Evolutionary conservation across 2,329 filamentous ascomycete genomes (phyloP), one percentile per base, ranked within the genome.

Genomic region (Colletotrichum sp.): DNA sequence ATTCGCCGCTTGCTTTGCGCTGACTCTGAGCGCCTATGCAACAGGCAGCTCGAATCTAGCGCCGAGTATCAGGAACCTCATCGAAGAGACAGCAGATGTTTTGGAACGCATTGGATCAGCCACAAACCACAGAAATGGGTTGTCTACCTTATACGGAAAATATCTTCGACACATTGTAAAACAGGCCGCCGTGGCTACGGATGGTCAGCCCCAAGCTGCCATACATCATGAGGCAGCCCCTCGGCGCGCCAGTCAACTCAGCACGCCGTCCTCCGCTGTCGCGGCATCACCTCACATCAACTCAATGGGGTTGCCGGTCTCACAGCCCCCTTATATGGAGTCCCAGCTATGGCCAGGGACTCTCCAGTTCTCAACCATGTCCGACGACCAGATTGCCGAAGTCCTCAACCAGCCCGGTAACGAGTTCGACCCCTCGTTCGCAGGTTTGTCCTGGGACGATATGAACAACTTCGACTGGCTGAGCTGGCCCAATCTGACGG

Each of bases 1-100:
- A 2, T 95, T 95, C 78, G 93, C 93, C 0, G 92, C 92, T 6
- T 94, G 92, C 79, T 94, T 93, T 77, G 92, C 92, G 0, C 83
- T 94, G n/a, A 90, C 91, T 12, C 86, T 94, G 6, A 93, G 91
- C 78, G 88, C 91, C 0, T 90, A 91, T 64, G 88, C 91, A 4
- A 87, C 89, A 0, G 91, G 89, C 32, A 89, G 87, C 72, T 92
- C 90, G 0, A 89, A 89, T 68, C 82, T 94, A 1, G 92, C 91
- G 0, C 91, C 92, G 0, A 93, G 92, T 77, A 91, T 94, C 16
- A 85, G 92, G 61, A 89, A 90, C 67, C 84, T 95, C 72, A 92
- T 95, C 43, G 91, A 93, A 76, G 93, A 95, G 81, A 92, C 92
- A 0, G 93, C 93, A 2, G 90, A 90, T 10, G 93, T 95, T 0